These are phyloP conservation scores for Hypoxylon sp. DNA, from an alignment of 2,329 filamentous ascomycete species.

Conservation along the genomic window DNA sequence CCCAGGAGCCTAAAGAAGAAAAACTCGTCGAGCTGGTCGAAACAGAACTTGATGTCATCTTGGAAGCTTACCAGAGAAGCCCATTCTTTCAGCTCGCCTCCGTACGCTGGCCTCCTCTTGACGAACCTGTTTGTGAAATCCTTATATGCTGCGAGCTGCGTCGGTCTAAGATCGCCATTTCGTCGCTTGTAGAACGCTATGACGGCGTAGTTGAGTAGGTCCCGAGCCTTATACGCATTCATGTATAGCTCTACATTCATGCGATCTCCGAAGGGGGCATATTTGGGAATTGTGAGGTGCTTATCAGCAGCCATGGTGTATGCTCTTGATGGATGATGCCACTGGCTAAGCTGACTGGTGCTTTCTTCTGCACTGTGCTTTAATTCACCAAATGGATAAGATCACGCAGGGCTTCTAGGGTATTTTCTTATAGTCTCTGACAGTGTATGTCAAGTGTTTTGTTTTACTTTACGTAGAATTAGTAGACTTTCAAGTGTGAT, in stretches of 20 bases:
- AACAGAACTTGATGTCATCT: constrained; percentile 17
- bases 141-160: constrained; percentile 23
- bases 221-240: constrained; percentile 35
- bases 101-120: constrained; percentile 10
- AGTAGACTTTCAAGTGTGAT: no score
- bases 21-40: constrained; percentile 38
- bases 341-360: no score
- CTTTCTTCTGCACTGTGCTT: no score
- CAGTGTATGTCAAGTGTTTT: no score
- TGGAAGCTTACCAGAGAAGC: not conserved
- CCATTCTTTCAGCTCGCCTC: not conserved
- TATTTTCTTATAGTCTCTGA: no score
- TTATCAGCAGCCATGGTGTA: not conserved
- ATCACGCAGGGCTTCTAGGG: not conserved
- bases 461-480: no score
- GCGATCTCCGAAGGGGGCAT: constrained; percentile 35
- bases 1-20: constrained; percentile 44
- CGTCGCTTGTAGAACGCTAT: constrained; percentile 33
- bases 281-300: constrained; percentile 12
- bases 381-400: not conserved
- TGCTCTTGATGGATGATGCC: not conserved
- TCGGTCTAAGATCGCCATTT: constrained; percentile 19
- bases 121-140: constrained; percentile 18
- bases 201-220: constrained; percentile 42
- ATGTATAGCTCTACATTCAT: constrained; percentile 18